phyloP scores from a whole-genome alignment of 192 early-diverging fungal species.

The Backusella australiensis region DNA sequence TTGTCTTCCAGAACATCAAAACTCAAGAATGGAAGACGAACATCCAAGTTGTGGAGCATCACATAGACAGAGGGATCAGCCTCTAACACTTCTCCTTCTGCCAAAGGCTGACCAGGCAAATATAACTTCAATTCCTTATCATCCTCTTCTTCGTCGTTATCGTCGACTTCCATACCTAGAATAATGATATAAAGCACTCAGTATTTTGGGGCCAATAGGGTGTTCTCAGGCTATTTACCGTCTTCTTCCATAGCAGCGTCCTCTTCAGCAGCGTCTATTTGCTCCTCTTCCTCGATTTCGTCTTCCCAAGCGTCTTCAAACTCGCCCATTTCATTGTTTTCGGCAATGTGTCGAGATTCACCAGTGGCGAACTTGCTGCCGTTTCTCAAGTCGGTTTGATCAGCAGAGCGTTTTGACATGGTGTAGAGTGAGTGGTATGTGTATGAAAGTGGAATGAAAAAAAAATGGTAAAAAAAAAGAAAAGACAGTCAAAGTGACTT shows the following conservation, averaged over 20 bases:
- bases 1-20: constrained; percentile 93
- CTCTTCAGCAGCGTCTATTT: constrained; percentile 38
- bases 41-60: constrained; percentile 93
- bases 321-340: constrained; percentile 74
- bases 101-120: constrained; percentile 87
- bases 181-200: neutral
- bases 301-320: constrained; percentile 95
- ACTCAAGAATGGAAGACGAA: constrained; percentile 94
- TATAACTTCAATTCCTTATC: constrained; percentile 73
- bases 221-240: constrained; percentile 10
- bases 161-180: constrained; percentile 48
- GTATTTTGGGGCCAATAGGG: neutral
- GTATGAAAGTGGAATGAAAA: neutral
- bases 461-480: constrained; percentile 3
- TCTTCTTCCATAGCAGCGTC: constrained; percentile 40
- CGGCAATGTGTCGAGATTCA: constrained; percentile 13
- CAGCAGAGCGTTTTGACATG: constrained; percentile 41
- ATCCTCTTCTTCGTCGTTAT: constrained; percentile 54
- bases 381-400: constrained; percentile 25
- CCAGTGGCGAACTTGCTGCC: neutral
- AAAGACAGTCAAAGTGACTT: neutral
- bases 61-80: constrained; percentile 94
- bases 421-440: neutral
- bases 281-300: constrained; percentile 73
- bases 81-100: constrained; percentile 86